A percentile compares a stretch with the other conserved stretches of the same genome.
Conservation (phyloP, 371 early-diverging fungal genomes). For the Circinella minor region DNA sequence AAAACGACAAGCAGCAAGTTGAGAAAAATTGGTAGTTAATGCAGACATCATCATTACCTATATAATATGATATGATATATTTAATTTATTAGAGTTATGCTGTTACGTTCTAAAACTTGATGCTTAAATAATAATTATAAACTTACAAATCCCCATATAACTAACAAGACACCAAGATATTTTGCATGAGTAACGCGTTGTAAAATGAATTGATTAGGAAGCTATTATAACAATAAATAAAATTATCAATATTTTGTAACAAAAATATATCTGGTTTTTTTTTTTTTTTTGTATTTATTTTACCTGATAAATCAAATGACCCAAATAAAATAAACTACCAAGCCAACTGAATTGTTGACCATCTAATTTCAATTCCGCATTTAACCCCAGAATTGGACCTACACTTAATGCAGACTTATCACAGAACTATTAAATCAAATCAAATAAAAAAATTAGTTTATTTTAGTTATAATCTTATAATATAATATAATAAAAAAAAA, state of each 20-base stretch:
- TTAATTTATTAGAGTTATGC: neutral
- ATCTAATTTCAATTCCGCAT: slow-evolving; percentile 19
- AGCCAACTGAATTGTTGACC: slow-evolving; percentile 29
- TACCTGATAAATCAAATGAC: slow-evolving; percentile 15
- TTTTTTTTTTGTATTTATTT: neutral
- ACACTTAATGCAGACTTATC: slow-evolving; percentile 35
- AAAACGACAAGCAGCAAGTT: slow-evolving; percentile 28
- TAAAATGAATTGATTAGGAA: slow-evolving; percentile 18
- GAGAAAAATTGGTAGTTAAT: slow-evolving; percentile 26
- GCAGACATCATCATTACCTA: slow-evolving; percentile 24
- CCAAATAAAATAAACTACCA: slow-evolving; percentile 11
- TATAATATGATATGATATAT: slow-evolving; percentile 5
- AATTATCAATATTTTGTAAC: neutral
- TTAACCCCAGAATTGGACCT: slow-evolving; percentile 31
- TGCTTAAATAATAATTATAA: neutral
- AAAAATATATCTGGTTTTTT: too few relatives aligned
- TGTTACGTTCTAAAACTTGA: neutral
- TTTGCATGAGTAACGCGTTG: slow-evolving; percentile 26
- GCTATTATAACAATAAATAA: neutral
- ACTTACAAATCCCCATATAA: slow-evolving; percentile 28
- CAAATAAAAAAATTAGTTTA: too few relatives aligned
- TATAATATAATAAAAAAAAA: neutral
- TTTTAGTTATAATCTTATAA: too few relatives aligned
- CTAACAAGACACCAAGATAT: slow-evolving; percentile 24
- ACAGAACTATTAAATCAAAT: slow-evolving; percentile 7